A percentile compares a stretch with the other conserved stretches of the same genome.
These are phyloP conservation scores for Triadica sebifera DNA, from an alignment of 345 rosid species.

Conservation along the genomic window DNA sequence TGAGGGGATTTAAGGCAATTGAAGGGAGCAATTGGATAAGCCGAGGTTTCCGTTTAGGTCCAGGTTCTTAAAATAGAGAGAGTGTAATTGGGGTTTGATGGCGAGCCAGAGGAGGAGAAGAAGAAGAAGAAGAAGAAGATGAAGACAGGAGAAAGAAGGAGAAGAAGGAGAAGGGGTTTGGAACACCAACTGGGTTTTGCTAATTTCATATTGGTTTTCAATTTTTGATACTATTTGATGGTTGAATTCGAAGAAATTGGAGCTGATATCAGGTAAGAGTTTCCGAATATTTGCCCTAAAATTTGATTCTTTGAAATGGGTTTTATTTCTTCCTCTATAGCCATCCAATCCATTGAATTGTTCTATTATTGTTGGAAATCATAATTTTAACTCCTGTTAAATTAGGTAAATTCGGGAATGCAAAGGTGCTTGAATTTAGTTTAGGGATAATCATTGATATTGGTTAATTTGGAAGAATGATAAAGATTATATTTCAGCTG, in stretches of 20 bases:
- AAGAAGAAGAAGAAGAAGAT: conserved; percentile 46
- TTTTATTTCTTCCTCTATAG: background rate
- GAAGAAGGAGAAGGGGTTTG: too few relatives aligned
- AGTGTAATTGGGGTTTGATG: conserved; percentile 17
- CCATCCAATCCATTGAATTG: background rate
- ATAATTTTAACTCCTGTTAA: background rate
- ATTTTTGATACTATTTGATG: too few relatives aligned
- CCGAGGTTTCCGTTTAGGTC: conserved; percentile 26
- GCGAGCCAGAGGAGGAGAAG: conserved; percentile 22
- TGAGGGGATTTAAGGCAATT: conserved; percentile 72
- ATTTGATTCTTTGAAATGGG: background rate
- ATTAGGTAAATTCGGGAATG: background rate
- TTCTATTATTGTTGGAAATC: background rate
- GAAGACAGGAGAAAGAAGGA: too few relatives aligned
- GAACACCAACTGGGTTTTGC: too few relatives aligned
- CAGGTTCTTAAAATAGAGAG: conserved; percentile 15
- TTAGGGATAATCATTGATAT: background rate
- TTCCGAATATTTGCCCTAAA: too few relatives aligned
- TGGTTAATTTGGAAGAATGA: background rate
- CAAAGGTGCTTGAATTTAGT: background rate
- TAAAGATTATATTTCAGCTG: background rate
- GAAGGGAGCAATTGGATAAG: conserved; percentile 48
- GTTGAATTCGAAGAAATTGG: too few relatives aligned
- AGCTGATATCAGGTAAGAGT: too few relatives aligned
- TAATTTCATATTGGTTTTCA: too few relatives aligned